Conservation (phyloP, 495 filamentous ascomycete genomes). For the Aspergillus taichungensis region DNA sequence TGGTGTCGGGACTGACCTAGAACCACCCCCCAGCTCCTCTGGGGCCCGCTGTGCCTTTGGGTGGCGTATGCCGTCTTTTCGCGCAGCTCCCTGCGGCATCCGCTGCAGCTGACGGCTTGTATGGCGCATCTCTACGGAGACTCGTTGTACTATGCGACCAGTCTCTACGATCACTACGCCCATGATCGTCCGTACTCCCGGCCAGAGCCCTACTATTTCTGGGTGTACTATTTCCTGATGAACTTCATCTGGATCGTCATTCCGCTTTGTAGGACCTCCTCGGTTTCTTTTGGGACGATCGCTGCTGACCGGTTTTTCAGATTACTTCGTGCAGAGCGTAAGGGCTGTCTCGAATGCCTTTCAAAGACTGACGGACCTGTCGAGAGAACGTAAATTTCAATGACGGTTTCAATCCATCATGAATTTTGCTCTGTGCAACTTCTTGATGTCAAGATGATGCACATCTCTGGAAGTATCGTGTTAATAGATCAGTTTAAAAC, state of each 20-base stretch:
- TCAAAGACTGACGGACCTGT: slow-evolving; percentile 28
- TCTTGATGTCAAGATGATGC: neutral
- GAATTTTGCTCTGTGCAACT: no score
- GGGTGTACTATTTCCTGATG: slow-evolving; percentile 80
- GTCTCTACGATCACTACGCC: slow-evolving; percentile 56
- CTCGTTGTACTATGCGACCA: slow-evolving; percentile 76
- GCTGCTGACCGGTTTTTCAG: slow-evolving; percentile 22
- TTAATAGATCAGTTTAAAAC: no score
- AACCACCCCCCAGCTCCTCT: slow-evolving; percentile 41
- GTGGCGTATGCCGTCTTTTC: slow-evolving; percentile 53
- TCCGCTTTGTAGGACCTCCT: slow-evolving; percentile 44
- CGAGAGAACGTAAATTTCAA: slow-evolving; percentile 26
- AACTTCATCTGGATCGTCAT: slow-evolving; percentile 83
- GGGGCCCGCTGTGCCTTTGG: slow-evolving; percentile 73
- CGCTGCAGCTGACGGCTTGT: slow-evolving; percentile 63
- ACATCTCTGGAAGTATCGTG: neutral
- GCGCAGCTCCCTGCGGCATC: slow-evolving; percentile 54
- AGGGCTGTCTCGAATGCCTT: slow-evolving; percentile 39
- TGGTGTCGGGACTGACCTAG: neutral
- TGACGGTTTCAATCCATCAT: slow-evolving; percentile 3
- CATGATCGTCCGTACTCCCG: slow-evolving; percentile 54
- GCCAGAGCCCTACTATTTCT: slow-evolving; percentile 76
- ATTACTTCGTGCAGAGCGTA: slow-evolving; percentile 45
- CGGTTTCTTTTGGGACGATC: slow-evolving; percentile 9
- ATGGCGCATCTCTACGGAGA: slow-evolving; percentile 82